Evolutionary conservation across 305 asterid genomes (phyloP).

Genomic region (Ajuga reptans): DNA sequence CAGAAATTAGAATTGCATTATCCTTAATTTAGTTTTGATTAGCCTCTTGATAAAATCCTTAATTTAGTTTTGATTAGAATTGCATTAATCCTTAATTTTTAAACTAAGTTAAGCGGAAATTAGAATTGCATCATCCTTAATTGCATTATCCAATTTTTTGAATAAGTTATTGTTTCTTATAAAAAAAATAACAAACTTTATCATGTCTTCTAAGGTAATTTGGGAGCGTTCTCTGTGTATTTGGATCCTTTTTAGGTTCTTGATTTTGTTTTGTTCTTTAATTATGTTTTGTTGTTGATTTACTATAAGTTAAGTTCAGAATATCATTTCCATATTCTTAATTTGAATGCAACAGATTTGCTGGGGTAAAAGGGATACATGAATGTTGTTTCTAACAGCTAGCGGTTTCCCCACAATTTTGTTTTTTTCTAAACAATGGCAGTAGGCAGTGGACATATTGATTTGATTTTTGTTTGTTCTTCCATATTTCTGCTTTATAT

Average conservation of each 20-base stretch:
- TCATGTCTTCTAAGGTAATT: background rate
- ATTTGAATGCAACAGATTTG: background rate
- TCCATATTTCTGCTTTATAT: background rate
- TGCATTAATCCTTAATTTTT: no score
- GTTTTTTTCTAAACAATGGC: background rate
- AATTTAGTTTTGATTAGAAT: no score
- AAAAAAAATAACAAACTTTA: background rate
- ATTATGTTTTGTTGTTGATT: background rate
- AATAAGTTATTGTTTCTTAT: no score
- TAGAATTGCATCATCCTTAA: no score
- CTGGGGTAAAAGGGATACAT: background rate
- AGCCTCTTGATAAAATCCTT: conserved; percentile 14
- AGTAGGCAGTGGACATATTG: background rate
- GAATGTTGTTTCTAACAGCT: background rate
- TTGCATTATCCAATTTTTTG: no score
- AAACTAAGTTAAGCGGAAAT: no score
- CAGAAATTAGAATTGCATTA: background rate
- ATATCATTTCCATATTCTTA: background rate
- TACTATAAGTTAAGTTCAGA: background rate
- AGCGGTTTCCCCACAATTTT: background rate
- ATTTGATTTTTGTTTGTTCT: background rate
- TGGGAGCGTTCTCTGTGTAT: background rate
- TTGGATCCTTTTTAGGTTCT: background rate
- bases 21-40: background rate
- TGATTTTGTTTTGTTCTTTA: background rate